Conservation (phyloP, 2,329 filamentous ascomycete genomes). For the Fusarium veterinarium region DNA sequence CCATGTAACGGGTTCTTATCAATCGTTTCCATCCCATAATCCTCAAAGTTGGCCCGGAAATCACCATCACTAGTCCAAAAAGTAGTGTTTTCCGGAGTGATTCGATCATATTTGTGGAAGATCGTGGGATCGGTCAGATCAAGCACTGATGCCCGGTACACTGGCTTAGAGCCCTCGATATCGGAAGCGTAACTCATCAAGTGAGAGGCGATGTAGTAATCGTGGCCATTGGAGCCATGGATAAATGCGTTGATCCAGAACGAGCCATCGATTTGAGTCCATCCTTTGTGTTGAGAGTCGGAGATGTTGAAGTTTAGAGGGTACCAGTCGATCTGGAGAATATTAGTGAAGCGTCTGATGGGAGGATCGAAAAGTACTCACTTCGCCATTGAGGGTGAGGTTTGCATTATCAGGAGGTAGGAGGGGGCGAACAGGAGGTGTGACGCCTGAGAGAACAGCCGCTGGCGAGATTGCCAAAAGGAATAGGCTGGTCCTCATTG, state of each 20-base stretch:
- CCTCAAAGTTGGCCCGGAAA: background rate
- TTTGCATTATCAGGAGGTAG: background rate
- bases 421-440: background rate
- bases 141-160: background rate
- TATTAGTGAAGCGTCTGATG: rapidly evolving
- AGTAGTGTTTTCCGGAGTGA: background rate
- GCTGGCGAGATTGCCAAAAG: background rate
- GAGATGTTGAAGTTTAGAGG: background rate
- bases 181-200: background rate
- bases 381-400: background rate
- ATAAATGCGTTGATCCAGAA: background rate
- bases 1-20: background rate
- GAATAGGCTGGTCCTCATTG: too few relatives aligned
- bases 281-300: background rate
- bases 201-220: background rate
- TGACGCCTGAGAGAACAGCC: rapidly evolving
- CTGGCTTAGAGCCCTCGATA: background rate
- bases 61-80: background rate
- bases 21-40: background rate
- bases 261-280: background rate
- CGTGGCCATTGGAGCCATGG: background rate
- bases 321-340: background rate
- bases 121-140: background rate
- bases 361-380: rapidly evolving
- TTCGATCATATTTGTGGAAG: background rate